These are phyloP conservation scores for Ophiocordyceps australis DNA, from an alignment of 2,329 filamentous ascomycete species.

Conservation along the genomic window DNA sequence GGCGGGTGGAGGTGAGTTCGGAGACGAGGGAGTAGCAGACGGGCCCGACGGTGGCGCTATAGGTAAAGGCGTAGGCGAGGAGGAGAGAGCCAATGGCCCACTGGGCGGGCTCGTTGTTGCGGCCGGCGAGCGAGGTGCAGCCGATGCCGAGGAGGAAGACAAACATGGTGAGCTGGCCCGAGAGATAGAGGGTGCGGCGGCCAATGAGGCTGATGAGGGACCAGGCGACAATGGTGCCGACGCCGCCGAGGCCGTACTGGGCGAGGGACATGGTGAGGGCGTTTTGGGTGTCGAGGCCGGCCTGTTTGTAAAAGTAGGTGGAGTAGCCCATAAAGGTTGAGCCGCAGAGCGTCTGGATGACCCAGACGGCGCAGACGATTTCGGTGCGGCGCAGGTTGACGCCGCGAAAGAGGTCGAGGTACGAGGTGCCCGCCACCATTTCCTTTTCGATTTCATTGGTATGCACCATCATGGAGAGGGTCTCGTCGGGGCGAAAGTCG, in stretches of 20 bases:
- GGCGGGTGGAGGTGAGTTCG: slow-evolving; percentile 24
- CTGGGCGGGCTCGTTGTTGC: slow-evolving; percentile 24
- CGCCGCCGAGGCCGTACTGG: slow-evolving; percentile 21
- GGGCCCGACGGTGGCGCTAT: slow-evolving; percentile 17
- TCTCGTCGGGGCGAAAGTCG: slow-evolving; percentile 20
- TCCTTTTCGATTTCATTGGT: slow-evolving; percentile 29
- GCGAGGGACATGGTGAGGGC: slow-evolving; percentile 21
- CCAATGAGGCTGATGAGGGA: slow-evolving; percentile 22
- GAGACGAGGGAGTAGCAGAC: slow-evolving; percentile 75
- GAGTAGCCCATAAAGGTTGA: slow-evolving; percentile 36
- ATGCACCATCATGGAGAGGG: slow-evolving; percentile 30
- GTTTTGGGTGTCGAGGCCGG: slow-evolving; percentile 17
- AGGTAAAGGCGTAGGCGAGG: slow-evolving; percentile 23
- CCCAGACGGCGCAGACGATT: slow-evolving; percentile 24
- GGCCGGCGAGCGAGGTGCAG: slow-evolving; percentile 33
- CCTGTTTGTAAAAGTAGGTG: slow-evolving; percentile 28
- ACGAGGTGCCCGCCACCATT: slow-evolving; percentile 18
- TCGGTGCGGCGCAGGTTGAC: slow-evolving; percentile 25
- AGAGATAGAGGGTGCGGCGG: slow-evolving; percentile 24
- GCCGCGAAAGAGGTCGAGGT: slow-evolving; percentile 28
- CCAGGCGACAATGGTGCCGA: slow-evolving; percentile 28
- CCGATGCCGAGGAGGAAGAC: slow-evolving; percentile 22
- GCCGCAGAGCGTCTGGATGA: slow-evolving; percentile 21
- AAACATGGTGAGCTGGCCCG: slow-evolving; percentile 28
- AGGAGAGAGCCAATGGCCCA: slow-evolving; percentile 28